phyloP scores from a whole-genome alignment of 140 eudicot genomes.

The Cichorium intybus region DNA sequence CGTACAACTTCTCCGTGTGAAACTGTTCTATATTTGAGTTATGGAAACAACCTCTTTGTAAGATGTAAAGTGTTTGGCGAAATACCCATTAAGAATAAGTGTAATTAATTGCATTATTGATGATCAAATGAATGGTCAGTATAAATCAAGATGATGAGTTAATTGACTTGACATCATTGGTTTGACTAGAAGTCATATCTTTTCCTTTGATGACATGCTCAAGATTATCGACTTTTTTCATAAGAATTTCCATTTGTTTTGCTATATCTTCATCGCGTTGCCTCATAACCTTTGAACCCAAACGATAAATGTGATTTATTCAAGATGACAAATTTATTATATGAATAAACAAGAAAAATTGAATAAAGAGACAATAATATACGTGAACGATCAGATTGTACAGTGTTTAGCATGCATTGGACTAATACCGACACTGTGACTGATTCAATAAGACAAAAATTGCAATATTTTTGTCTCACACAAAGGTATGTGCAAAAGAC shows the following conservation, averaged over 20 bases:
- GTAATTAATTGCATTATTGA: constrained; percentile 28
- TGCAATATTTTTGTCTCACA: too few relatives aligned
- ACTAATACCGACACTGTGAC: too few relatives aligned
- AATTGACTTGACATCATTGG: constrained; percentile 37
- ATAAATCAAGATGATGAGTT: constrained; percentile 41
- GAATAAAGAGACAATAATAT: background rate
- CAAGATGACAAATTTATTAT: background rate
- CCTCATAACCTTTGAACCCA: constrained; percentile 42
- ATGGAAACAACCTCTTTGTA: background rate
- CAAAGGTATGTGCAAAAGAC: too few relatives aligned
- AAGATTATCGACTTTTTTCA: constrained; percentile 45
- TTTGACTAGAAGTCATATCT: constrained; percentile 23
- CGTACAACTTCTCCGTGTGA: background rate
- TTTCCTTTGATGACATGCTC: constrained; percentile 42
- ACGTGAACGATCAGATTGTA: too few relatives aligned
- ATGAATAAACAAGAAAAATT: background rate
- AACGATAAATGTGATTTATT: background rate
- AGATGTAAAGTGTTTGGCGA: background rate
- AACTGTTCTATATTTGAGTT: constrained; percentile 1
- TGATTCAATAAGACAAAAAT: too few relatives aligned
- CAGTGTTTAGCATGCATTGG: too few relatives aligned
- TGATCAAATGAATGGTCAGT: constrained; percentile 4
- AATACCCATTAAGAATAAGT: constrained; percentile 22
- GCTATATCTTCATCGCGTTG: constrained; percentile 53
- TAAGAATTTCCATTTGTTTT: constrained; percentile 53